phyloP scores from a whole-genome alignment of 371 early-diverging fungal genomes.

The Mucor ambiguus region DNA sequence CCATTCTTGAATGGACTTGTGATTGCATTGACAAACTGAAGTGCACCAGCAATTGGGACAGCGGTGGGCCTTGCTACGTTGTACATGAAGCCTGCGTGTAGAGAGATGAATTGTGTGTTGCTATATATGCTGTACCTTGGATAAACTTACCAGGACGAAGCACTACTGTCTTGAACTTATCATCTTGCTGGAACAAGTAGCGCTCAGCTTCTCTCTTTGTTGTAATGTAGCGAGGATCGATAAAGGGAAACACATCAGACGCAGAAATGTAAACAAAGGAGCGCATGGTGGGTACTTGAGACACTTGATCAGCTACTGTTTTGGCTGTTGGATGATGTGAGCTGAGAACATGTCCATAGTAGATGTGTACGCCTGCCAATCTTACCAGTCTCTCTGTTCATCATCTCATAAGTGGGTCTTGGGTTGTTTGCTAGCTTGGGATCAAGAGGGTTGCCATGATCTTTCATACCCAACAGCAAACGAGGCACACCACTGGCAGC shows the following conservation, averaged over 20 bases:
- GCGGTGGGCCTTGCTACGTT: slow-evolving; percentile 61
- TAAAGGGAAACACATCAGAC: slow-evolving; percentile 65
- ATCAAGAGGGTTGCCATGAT: slow-evolving; percentile 51
- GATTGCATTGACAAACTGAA: slow-evolving; percentile 53
- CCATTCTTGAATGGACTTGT: slow-evolving; percentile 45
- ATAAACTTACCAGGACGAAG: slow-evolving; percentile 62
- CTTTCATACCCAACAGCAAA: slow-evolving; percentile 35
- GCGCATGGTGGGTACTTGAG: slow-evolving; percentile 46
- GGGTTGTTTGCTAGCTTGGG: slow-evolving; percentile 18
- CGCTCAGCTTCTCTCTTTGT: slow-evolving; percentile 78
- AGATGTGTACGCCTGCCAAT: too few relatives aligned
- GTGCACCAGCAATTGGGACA: slow-evolving; percentile 59
- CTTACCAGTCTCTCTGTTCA: slow-evolving; percentile 77
- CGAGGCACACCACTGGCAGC: slow-evolving; percentile 28
- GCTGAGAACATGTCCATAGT: too few relatives aligned
- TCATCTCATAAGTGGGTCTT: slow-evolving; percentile 56
- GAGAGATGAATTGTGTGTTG: not conserved
- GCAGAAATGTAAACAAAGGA: slow-evolving; percentile 77
- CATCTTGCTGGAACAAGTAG: slow-evolving; percentile 51
- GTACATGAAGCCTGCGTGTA: slow-evolving; percentile 60
- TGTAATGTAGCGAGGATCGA: slow-evolving; percentile 72
- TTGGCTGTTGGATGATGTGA: slow-evolving; percentile 37
- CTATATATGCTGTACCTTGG: not conserved
- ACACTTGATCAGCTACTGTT: slow-evolving; percentile 54
- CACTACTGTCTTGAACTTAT: slow-evolving; percentile 58